phyloP scores from a whole-genome alignment of 441 rosid genomes.

The Euphorbia corollata region DNA sequence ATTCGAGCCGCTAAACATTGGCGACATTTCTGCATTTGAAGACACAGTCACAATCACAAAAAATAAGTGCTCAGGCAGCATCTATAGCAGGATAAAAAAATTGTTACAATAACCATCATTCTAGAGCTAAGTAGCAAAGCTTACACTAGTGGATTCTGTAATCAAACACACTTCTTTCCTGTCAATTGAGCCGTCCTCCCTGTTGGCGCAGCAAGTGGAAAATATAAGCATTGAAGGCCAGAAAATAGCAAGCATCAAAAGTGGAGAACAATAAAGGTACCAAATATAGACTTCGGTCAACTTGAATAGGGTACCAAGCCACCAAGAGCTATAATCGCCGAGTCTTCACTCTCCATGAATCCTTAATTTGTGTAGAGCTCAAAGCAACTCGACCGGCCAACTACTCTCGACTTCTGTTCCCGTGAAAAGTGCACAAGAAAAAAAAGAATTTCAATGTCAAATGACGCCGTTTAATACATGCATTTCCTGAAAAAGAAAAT shows the following conservation, averaged over 20 bases:
- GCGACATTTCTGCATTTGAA: constrained; percentile 29
- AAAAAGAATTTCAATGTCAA: constrained; percentile 3
- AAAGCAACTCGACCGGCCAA: not conserved
- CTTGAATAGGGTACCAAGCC: constrained; percentile 64
- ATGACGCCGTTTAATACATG: not conserved
- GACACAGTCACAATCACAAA: not conserved
- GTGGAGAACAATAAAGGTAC: constrained; percentile 25
- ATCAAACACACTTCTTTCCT: constrained; percentile 24
- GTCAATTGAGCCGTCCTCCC: constrained; percentile 52
- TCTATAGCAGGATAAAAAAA: not conserved
- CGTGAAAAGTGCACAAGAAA: not conserved
- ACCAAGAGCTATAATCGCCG: constrained; percentile 54
- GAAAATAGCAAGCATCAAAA: not conserved
- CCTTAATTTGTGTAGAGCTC: not conserved
- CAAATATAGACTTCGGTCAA: constrained; percentile 65
- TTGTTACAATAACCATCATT: not conserved
- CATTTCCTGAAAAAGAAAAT: not conserved
- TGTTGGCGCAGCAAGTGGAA: constrained; percentile 21
- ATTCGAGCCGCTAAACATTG: constrained; percentile 18
- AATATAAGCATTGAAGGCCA: not conserved
- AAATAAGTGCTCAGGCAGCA: not conserved
- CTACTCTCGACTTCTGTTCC: not conserved
- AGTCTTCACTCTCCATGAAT: constrained; percentile 28
- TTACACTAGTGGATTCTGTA: constrained; percentile 27
- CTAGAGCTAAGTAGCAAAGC: constrained; percentile 12